Conservation (phyloP, 164 flowering plant genomes). For the Nymphaea colorata region DNA sequence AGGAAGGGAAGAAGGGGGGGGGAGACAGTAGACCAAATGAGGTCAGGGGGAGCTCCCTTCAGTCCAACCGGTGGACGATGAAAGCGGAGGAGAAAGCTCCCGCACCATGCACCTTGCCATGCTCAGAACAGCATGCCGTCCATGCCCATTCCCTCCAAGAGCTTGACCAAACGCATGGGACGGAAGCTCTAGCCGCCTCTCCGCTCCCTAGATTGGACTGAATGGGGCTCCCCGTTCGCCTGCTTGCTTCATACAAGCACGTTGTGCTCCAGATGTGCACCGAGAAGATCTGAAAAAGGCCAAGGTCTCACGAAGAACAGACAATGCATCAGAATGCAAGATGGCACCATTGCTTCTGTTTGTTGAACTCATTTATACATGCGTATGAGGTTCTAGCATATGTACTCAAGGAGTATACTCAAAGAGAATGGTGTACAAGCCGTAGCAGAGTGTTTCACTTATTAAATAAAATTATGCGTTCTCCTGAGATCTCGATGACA, state of each 20-base stretch:
- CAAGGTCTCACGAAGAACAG: no score
- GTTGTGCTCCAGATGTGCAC: background rate
- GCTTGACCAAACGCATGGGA: background rate
- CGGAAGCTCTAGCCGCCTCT: background rate
- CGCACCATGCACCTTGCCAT: background rate
- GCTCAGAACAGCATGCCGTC: background rate
- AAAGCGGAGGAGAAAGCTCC: background rate
- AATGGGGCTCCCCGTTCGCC: background rate
- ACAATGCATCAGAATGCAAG: no score
- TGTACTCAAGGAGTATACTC: no score
- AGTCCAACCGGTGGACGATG: background rate
- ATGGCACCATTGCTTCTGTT: no score
- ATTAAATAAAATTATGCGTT: background rate
- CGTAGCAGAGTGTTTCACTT: background rate
- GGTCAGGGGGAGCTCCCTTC: background rate
- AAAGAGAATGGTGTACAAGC: no score
- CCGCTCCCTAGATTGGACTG: conserved; percentile 1
- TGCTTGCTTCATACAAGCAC: background rate
- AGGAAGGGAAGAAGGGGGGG: no score
- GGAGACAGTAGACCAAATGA: background rate
- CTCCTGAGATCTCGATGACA: background rate
- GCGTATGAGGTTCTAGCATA: no score
- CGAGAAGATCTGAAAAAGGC: no score
- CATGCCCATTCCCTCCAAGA: background rate
- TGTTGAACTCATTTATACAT: no score